Conservation (phyloP, 1,284 basidiomycete species). For the Farysia itapuensis region DNA sequence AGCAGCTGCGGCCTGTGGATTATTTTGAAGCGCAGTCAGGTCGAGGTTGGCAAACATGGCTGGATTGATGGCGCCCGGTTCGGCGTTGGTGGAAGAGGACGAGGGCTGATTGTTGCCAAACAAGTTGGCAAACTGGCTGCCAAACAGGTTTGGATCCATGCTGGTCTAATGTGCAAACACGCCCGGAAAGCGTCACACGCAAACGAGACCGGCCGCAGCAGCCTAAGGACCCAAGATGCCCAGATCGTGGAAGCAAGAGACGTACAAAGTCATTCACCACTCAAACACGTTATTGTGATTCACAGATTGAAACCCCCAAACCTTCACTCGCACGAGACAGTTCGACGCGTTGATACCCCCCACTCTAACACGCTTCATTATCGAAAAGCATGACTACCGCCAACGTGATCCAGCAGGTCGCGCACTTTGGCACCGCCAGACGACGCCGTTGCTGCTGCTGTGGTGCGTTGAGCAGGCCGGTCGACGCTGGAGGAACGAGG, state of each 20-base stretch:
- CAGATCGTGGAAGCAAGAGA: too few species aligned
- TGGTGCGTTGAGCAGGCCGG: neutral
- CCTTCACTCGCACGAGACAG: too few species aligned
- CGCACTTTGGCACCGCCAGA: constrained; percentile 23
- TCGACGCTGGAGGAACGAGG: neutral
- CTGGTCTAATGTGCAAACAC: too few species aligned
- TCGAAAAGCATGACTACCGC: too few species aligned
- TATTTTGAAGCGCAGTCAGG: constrained; percentile 29
- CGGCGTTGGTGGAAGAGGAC: constrained; percentile 14
- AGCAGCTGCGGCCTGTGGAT: constrained; percentile 23
- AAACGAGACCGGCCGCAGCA: too few species aligned
- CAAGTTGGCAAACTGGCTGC: constrained; percentile 39
- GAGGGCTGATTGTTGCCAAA: constrained; percentile 25
- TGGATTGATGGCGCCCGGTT: constrained; percentile 25
- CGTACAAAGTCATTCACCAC: too few species aligned
- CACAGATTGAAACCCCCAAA: too few species aligned
- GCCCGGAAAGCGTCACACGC: too few species aligned
- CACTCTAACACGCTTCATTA: too few species aligned
- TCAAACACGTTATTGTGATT: too few species aligned
- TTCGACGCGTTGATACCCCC: too few species aligned
- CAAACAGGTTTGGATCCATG: constrained; percentile 43
- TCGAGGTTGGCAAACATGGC: constrained; percentile 38
- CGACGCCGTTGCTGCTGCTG: neutral
- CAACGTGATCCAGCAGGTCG: constrained; percentile 37
- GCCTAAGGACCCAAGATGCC: too few species aligned